Evolutionary conservation across 768 basidiomycete species (phyloP).

Genomic region (Lactarius indigo): DNA sequence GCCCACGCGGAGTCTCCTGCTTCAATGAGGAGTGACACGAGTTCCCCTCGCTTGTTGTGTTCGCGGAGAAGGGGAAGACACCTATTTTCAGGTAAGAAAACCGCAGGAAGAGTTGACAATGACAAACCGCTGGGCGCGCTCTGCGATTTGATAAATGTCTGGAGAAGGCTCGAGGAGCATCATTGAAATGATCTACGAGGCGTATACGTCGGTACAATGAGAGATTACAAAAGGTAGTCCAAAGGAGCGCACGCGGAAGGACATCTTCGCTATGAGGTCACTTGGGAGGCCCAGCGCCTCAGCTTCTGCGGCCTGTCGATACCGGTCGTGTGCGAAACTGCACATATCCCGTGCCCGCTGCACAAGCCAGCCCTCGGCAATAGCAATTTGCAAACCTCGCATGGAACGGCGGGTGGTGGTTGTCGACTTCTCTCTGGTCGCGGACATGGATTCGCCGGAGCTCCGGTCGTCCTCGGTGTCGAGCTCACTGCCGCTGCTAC

Average conservation of each 20-base stretch:
- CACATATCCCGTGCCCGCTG: slow-evolving; percentile 74
- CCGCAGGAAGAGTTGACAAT: not conserved
- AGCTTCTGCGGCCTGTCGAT: slow-evolving; percentile 65
- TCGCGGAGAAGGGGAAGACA: slow-evolving; percentile 61
- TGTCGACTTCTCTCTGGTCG: slow-evolving; percentile 39
- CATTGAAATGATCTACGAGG: slow-evolving; percentile 59
- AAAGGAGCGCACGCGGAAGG: slow-evolving; percentile 48
- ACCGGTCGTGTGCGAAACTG: slow-evolving; percentile 70
- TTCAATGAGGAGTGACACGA: slow-evolving; percentile 57
- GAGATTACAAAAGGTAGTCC: not conserved
- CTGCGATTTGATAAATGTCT: slow-evolving; percentile 67
- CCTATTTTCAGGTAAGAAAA: slow-evolving; percentile 33
- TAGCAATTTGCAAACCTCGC: slow-evolving; percentile 62
- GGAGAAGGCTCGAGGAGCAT: slow-evolving; percentile 60
- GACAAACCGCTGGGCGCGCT: slow-evolving; percentile 59
- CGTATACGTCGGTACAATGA: slow-evolving; percentile 1
- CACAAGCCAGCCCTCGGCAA: slow-evolving; percentile 71
- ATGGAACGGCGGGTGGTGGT: slow-evolving; percentile 53
- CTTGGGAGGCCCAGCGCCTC: slow-evolving; percentile 51
- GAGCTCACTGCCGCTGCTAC: slow-evolving; percentile 50
- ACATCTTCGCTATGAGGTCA: slow-evolving; percentile 59
- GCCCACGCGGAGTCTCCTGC: slow-evolving; percentile 70
- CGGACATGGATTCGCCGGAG: slow-evolving; percentile 48
- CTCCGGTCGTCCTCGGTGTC: slow-evolving; percentile 46
- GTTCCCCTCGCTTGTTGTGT: slow-evolving; percentile 56